Evolutionary conservation across 345 rosid genomes (phyloP), one percentile per base, ranked within the genome.

Genomic region (Abelmoschus esculentus): DNA sequence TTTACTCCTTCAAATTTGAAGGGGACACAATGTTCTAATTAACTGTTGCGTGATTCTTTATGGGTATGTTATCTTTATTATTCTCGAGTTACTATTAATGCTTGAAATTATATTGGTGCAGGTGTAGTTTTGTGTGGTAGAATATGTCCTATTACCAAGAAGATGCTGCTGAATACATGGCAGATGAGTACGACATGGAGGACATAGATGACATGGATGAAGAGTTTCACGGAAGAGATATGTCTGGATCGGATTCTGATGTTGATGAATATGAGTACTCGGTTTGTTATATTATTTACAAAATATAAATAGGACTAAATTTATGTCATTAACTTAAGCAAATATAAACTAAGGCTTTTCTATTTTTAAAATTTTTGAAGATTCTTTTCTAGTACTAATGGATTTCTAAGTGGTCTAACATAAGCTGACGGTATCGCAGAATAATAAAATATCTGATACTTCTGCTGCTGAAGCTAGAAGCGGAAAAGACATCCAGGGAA

Each of bases 401-500:
- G 34, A 56, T 59, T 50, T n/a, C 44, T n/a, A 42, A 67, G 13
- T 1, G 15, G 14, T 40, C 70, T 54, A 47, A 22, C 52, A 44
- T 76, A 22, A 42, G 32, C 10, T 76, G 73, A 53, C 54, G 0
- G 22, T 13, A 58, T 38, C 70, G 79, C 88, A 90, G 92, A 70
- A 75, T 75, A 74, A 68, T 80, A 83, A 81, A 72, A 75, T 80
- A 12, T 75, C 82, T 0, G 98, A 89, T 78, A 93, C 96, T 54
- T 77, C 89, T 59, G 88, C 98, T 70, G 96, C 86, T 63, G 83
- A 91, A 73, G 97, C 97, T 56, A 83, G 97, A 72, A 78, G 80
- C 52, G 96, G 97, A 13, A 89, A 82, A 71, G 98, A 93, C 59
- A 91, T 93, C 74, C 99, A 93, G 76, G 99, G 99, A 70, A 91